A percentile compares a stretch with the other conserved stretches of the same genome.
These are phyloP conservation scores for Hirschioporus abietinus DNA, from an alignment of 768 basidiomycete genomes.

Conservation along the genomic window DNA sequence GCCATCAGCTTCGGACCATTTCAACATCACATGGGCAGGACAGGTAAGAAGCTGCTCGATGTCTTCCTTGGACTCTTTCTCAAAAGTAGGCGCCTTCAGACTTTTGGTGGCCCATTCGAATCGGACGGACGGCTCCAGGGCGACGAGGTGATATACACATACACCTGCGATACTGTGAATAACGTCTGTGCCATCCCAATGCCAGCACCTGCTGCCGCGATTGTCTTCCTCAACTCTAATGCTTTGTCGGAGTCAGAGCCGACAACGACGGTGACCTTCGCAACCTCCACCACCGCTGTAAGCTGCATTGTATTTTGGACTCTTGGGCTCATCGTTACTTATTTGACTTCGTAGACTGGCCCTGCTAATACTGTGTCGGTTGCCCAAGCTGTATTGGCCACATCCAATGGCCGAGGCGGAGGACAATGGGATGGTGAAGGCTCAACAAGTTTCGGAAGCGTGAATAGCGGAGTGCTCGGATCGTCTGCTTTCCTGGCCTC, in stretches of 20 bases:
- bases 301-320: not conserved
- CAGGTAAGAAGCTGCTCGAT: slow-evolving; percentile 39
- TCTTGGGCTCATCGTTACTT: not conserved
- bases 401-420: slow-evolving; percentile 47
- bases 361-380: slow-evolving; percentile 48
- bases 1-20: slow-evolving; percentile 49
- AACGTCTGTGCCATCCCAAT: slow-evolving; percentile 57
- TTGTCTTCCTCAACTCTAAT: slow-evolving; percentile 59
- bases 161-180: slow-evolving; percentile 50
- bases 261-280: slow-evolving; percentile 39
- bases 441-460: not conserved
- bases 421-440: slow-evolving; percentile 1
- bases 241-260: slow-evolving; percentile 32
- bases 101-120: slow-evolving; percentile 53
- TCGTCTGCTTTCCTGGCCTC: not conserved
- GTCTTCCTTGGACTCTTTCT: not conserved
- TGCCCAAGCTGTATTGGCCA: slow-evolving; percentile 47
- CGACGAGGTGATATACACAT: slow-evolving; percentile 45
- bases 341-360: not conserved
- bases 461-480: not conserved
- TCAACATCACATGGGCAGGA: slow-evolving; percentile 72
- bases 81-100: slow-evolving; percentile 29
- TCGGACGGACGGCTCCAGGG: slow-evolving; percentile 68
- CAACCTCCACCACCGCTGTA: slow-evolving; percentile 49
- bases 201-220: slow-evolving; percentile 65